Percentiles rank a stretch among this genome's conserved stretches.
Conservation (phyloP, 208 protist species). For the Novymonas esmeraldas region DNA sequence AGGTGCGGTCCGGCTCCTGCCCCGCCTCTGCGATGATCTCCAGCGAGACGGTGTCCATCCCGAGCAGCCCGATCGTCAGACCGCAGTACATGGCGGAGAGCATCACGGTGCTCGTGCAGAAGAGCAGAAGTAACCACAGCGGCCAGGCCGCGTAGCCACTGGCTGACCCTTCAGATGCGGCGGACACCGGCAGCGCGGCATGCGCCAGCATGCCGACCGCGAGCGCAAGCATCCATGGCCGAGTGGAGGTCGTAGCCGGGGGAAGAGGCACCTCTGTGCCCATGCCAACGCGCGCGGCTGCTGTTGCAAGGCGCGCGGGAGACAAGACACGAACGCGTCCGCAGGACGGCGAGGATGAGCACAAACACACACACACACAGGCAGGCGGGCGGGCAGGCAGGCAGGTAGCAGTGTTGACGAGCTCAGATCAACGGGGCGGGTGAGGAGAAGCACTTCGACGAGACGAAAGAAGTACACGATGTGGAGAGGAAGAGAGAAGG, state of each 20-base stretch:
- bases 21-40: conserved; percentile 82
- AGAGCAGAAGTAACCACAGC: conserved; percentile 41
- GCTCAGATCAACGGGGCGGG: too few relatives aligned
- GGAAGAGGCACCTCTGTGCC: neutral
- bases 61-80: conserved; percentile 82
- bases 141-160: conserved; percentile 54
- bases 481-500: too few relatives aligned
- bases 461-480: too few relatives aligned
- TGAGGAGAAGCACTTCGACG: too few relatives aligned
- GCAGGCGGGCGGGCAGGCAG: too few relatives aligned
- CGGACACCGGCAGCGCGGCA: neutral
- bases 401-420: too few relatives aligned
- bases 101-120: conserved; percentile 49
- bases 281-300: neutral
- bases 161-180: conserved; percentile 14
- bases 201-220: conserved; percentile 6
- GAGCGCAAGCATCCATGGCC: conserved; percentile 21
- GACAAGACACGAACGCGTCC: too few relatives aligned
- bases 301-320: too few relatives aligned
- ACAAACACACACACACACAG: too few relatives aligned
- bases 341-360: too few relatives aligned
- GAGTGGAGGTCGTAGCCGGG: neutral
- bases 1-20: conserved; percentile 61
- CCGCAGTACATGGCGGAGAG: conserved; percentile 83
- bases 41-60: conserved; percentile 75